Base-by-base conservation (phyloP, 2,329 filamentous ascomycete genomes). In the Myriosclerotinia curreyana region DNA sequence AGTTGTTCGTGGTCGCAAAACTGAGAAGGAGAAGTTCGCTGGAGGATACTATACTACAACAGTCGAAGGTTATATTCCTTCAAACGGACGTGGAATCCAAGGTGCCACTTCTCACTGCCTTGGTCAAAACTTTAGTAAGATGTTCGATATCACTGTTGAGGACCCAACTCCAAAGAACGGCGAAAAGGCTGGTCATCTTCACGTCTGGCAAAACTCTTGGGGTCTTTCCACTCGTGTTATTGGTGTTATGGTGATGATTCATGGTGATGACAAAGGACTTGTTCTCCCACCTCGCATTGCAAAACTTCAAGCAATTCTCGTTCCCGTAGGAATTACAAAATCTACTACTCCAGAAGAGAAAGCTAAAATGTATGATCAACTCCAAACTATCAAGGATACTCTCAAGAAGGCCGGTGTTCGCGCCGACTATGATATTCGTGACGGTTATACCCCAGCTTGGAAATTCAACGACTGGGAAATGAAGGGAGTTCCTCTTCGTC, bases 391-490 rank as follows among this genome's bases (percentile, higher is more conserved):
- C 66, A 83, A 85, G 58, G 78, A 81, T 42, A 83, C 85, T 14
- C 83, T 99, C 59, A 86, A 86, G 74, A 87, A 86, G 66, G 89
- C 84, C 25, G 88, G 88, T 64, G 81, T 99, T 48, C 90, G 95
- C 65, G 85, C 86, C 65, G 89, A 96, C 69, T 85, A 88, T 60
- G 95, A 99, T 75, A 84, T 86, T 75, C 88, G 96, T 66, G 94
- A 98, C 60, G 90, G 90, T 69, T 96, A 98, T 77, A 86, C 92
- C 66, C 93, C 95, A 48, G 92, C 92, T 69, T 98, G 90, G 88
- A 99, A 99, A 79, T 99, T 99, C 82, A 96, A 96, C 79, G 93
- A 99, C 79, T 97, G 92, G 92, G 96, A 99, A 77, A 83, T 98
- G 72, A 96, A 94, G 79, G 95, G 96, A 75, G 90, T 98, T 50